Evolutionary conservation across 345 rosid species (phyloP).

Genomic region (Sonneratia alba): DNA sequence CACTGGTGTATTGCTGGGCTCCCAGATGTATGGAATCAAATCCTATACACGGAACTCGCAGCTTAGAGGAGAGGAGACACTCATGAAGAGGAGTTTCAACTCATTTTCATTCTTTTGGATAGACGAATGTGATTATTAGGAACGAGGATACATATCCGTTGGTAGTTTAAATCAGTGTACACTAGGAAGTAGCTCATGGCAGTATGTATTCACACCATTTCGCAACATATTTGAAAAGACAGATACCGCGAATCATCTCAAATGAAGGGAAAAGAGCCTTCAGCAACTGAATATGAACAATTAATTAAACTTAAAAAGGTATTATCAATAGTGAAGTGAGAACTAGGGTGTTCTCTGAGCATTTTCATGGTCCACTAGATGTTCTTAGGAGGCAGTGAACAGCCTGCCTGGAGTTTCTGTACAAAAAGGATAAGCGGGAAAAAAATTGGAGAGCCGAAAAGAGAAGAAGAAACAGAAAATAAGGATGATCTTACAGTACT

Average conservation of each 20-base stretch:
- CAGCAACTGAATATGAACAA: too few species aligned
- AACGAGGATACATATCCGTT: neutral
- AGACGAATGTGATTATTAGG: neutral
- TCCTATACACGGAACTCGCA: conserved; percentile 33
- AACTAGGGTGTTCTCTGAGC: neutral
- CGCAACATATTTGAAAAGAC: too few species aligned
- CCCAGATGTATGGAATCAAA: conserved; percentile 56
- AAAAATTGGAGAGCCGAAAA: neutral
- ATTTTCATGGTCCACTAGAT: conserved; percentile 1
- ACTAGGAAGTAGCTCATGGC: neutral
- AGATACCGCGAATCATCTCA: too few species aligned
- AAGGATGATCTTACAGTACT: conserved; percentile 9
- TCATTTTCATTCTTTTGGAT: too few species aligned
- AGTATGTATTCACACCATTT: neutral
- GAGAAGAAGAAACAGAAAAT: conserved; percentile 3
- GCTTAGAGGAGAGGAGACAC: conserved; percentile 1
- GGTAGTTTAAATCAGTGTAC: neutral
- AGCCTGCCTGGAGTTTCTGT: conserved; percentile 22
- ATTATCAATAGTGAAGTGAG: too few species aligned
- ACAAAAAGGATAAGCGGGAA: conserved; percentile 14
- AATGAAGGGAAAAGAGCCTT: too few species aligned
- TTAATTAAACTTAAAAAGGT: too few species aligned
- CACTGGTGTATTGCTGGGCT: conserved; percentile 71
- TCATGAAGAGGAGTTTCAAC: too few species aligned
- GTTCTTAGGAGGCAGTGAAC: conserved; percentile 11